Base-by-base conservation (phyloP, 768 basidiomycete genomes). In the Rhizopogon vinicolor region DNA sequence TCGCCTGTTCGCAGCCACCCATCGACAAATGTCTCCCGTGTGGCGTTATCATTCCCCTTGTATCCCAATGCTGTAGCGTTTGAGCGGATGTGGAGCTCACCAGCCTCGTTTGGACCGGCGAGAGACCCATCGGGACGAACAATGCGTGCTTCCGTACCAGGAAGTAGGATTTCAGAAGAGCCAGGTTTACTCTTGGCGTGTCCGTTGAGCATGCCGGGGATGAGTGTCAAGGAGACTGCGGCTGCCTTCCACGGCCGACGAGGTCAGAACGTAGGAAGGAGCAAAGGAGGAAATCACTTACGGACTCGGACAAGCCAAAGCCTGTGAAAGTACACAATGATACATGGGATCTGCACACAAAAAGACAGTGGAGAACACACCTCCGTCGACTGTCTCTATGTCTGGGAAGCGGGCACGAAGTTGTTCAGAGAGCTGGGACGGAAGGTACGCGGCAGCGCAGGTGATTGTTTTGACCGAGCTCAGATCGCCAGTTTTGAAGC, bases 1-100 rank as follows among this genome's bases (percentile, higher is more conserved):
- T 90, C 87, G 8, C 87, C 87, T 0, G 86, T 89, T 52, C 70
- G 72, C 33, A 90, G 50, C 88, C 87, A 90, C 16, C 86, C 86
- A 53, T 78, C 74, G 5, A 50, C 54, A 62, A 89, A 89, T 9
- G 85, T 84, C 60, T 80, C 78, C 56, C 69, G 71, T 33, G 79
- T 86, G 1, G 85, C 83, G 58, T 79, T 73, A 43, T 82, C 80
- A 63, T 88, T 84, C 52, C 82, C 78, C 78, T 78, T 83, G 65
- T 89, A 90, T 0, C 87, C 87, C 1, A 79, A 57, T 0, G 78
- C 75, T 25, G 85, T 25, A 25, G 25, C 25, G 25, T 25, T 25
- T 59, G 59, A 80, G 84, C 69, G 72, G 5, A 87, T 59, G 73
- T 75, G 83, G 25, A 89, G 69, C 59, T 89, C 85, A 2, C 85